Base-by-base conservation (phyloP, 345 rosid species). In the Anastatica hierochuntica region DNA sequence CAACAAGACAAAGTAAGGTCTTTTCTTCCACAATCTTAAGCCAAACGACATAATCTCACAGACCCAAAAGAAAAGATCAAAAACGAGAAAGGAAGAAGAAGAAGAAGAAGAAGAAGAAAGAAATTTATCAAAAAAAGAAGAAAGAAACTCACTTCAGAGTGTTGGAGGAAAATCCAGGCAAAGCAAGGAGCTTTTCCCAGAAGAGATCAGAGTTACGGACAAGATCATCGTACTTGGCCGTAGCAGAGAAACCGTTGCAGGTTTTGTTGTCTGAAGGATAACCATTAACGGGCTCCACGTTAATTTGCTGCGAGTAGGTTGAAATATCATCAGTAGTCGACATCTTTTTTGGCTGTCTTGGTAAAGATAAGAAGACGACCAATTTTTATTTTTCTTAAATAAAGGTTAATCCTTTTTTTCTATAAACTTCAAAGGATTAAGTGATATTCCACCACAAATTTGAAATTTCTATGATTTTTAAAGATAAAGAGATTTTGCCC, bases 111-210 rank as follows among this genome's bases (percentile, higher is more conserved):
- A n/a, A n/a, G n/a, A n/a, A n/a, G n/a, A n/a, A n/a, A n/a, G n/a
- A n/a, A n/a, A n/a, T n/a, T n/a, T n/a, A n/a, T n/a, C n/a, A n/a
- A n/a, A n/a, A n/a, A n/a, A n/a, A n/a, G n/a, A n/a, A n/a, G n/a
- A 15, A 2, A 33, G 30, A 34, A 17, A 58, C 83, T 69, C 27
- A 83, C 97, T 68, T 72, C 73, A 86, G 74, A 47, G 76, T 77
- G 49, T 70, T 63, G 41, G 70, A 79, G 49, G 71, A 62, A 1
- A 78, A 70, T 18, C 57, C 55, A 43, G 74, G 83, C 33, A 83
- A 74, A 74, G 75, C 72, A 40, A 43, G 64, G 55, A 90, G 82
- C 71, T 78, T 80, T 54, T 76, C 84, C 85, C 82, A 77, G 76
- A 86, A 90, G 73, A 83, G 85, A 38, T 64, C 72, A 8, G 90